Conservation (phyloP, 768 basidiomycete genomes). For the Termitomyces eurrhizus region DNA sequence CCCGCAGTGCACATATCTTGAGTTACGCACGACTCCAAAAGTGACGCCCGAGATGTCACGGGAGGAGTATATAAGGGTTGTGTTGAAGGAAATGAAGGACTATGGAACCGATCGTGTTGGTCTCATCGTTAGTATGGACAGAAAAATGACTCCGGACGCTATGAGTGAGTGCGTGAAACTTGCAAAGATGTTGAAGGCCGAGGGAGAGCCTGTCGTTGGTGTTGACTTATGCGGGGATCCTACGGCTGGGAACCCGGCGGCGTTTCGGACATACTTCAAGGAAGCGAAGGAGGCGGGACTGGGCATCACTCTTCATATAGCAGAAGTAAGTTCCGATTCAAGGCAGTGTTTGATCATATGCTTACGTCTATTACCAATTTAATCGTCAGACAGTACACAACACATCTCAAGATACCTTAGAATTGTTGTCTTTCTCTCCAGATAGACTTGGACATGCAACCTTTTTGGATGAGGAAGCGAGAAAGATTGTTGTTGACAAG, state of each 20-base stretch:
- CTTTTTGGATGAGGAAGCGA: conserved; percentile 62
- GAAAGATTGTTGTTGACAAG: conserved; percentile 45
- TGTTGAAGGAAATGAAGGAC: conserved; percentile 59
- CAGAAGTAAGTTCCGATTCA: conserved; percentile 53
- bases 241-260: conserved; percentile 48
- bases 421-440: conserved; percentile 59
- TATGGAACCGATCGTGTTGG: conserved; percentile 49
- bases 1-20: conserved; percentile 68
- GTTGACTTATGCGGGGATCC: conserved; percentile 84
- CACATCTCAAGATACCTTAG: conserved; percentile 52
- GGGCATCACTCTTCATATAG: conserved; percentile 77
- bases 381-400: conserved; percentile 39
- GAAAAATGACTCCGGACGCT: conserved; percentile 53
- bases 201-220: conserved; percentile 66
- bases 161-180: conserved; percentile 54
- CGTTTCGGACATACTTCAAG: conserved; percentile 47
- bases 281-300: conserved; percentile 58
- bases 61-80: conserved; percentile 56
- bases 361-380: neutral
- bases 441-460: conserved; percentile 79
- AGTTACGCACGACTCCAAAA: conserved; percentile 80
- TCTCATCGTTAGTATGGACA: conserved; percentile 73
- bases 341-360: neutral
- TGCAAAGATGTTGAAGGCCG: conserved; percentile 48
- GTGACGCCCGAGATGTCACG: conserved; percentile 54